Percentiles rank a stretch among this genome's conserved stretches.
phyloP scores from a whole-genome alignment of 371 early-diverging fungal species.

The Capillidium heterosporum region DNA sequence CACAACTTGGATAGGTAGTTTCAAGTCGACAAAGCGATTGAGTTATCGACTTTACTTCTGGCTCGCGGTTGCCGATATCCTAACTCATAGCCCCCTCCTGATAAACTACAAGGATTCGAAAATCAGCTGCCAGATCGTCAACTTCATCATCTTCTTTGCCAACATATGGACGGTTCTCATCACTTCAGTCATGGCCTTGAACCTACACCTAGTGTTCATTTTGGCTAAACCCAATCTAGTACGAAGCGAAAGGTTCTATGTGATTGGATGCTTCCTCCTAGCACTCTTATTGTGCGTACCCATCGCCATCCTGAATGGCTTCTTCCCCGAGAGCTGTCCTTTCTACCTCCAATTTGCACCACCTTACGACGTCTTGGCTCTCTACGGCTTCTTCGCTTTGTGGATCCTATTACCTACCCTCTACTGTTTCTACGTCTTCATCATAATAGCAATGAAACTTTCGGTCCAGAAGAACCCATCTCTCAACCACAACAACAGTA shows the following conservation, averaged over 20 bases:
- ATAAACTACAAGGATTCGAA: background rate
- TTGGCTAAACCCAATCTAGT: background rate
- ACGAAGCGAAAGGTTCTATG: background rate
- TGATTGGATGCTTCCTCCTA: background rate
- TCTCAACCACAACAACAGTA: background rate
- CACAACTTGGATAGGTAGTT: background rate
- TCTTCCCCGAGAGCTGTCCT: background rate
- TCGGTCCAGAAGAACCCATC: background rate
- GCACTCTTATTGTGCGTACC: background rate
- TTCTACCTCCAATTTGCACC: background rate
- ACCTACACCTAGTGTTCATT: background rate
- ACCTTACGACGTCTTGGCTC: background rate
- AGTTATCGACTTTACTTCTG: slow-evolving; percentile 1
- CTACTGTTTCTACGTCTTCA: background rate
- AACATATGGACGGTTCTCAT: background rate
- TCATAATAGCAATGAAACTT: background rate
- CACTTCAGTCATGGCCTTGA: background rate
- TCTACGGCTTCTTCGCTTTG: background rate
- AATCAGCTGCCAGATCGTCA: background rate
- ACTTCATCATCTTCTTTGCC: background rate
- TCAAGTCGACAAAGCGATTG: background rate
- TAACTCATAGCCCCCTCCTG: background rate
- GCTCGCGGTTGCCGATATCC: background rate
- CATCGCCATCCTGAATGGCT: background rate
- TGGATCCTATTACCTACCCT: background rate